phyloP scores from a whole-genome alignment of 371 early-diverging fungal species.

The Fennellomyces sp. region DNA sequence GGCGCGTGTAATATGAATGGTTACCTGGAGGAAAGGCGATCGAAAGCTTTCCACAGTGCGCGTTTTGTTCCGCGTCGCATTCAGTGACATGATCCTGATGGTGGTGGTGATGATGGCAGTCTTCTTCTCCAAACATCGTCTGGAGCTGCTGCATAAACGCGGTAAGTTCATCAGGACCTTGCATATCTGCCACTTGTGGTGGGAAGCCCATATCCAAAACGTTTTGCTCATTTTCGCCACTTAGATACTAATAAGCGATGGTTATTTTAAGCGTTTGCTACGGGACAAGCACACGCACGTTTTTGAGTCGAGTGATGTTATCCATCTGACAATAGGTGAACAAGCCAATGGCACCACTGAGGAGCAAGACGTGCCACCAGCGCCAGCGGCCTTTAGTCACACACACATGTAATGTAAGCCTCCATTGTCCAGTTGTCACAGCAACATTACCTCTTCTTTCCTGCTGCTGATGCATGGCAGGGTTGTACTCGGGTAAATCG shows the following conservation, averaged over 20 bases:
- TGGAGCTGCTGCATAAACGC: slow-evolving; percentile 7
- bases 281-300: not conserved
- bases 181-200: not conserved
- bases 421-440: no score
- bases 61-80: not conserved
- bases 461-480: not conserved
- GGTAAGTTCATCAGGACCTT: not conserved
- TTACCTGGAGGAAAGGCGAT: slow-evolving; percentile 8
- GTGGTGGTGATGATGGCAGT: not conserved
- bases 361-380: not conserved
- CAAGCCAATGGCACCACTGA: not conserved
- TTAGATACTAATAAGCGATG: not conserved
- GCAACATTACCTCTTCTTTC: not conserved
- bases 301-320: not conserved
- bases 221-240: not conserved
- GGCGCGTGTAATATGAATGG: not conserved
- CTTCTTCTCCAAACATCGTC: not conserved
- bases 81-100: not conserved
- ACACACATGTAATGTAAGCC: no score
- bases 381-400: slow-evolving; percentile 1
- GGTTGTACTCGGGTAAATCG: not conserved
- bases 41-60: slow-evolving; percentile 1
- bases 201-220: not conserved
- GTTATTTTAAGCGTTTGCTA: no score
- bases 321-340: slow-evolving; percentile 4